Percentiles rank a stretch among this genome's conserved stretches.
phyloP scores from a whole-genome alignment of 2,329 filamentous ascomycete genomes.

The Aspergillus luchuensis region DNA sequence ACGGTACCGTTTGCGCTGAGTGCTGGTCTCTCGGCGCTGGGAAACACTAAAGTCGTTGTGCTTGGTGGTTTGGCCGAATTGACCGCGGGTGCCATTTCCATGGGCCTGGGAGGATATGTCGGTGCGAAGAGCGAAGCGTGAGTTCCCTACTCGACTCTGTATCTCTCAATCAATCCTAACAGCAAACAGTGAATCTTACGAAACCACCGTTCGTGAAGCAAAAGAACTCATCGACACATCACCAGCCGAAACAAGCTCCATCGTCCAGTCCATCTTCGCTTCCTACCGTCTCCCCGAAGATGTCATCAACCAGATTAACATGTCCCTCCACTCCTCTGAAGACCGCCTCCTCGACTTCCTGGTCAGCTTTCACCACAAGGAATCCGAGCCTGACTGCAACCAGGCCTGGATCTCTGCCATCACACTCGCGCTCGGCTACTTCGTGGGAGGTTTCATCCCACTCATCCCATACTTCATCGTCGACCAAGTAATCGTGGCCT shows the following conservation, averaged over 20 bases:
- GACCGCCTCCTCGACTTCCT: conserved; percentile 50
- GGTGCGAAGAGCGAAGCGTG: conserved; percentile 57
- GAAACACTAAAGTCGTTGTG: conserved; percentile 67
- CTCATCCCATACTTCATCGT: conserved; percentile 69
- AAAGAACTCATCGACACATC: conserved; percentile 43
- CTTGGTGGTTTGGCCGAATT: conserved; percentile 75
- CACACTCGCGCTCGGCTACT: conserved; percentile 69
- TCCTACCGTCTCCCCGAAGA: conserved; percentile 43
- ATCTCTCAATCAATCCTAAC: neutral
- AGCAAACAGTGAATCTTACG: conserved; percentile 45
- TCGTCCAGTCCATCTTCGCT: conserved; percentile 46
- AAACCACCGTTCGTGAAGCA: conserved; percentile 49
- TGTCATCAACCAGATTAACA: conserved; percentile 39
- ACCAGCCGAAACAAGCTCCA: conserved; percentile 37
- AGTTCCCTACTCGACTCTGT: conserved; percentile 21
- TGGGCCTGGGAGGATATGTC: conserved; percentile 77
- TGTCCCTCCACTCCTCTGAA: conserved; percentile 39
- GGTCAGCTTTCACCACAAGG: conserved; percentile 51
- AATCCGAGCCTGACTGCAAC: conserved; percentile 47
- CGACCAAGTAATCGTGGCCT: conserved; percentile 47
- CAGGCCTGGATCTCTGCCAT: conserved; percentile 58
- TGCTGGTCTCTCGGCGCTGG: conserved; percentile 65
- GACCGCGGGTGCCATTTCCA: conserved; percentile 73
- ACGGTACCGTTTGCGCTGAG: conserved; percentile 79
- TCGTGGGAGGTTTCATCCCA: conserved; percentile 70